Base-by-base conservation (phyloP, 2,329 filamentous ascomycete genomes). In the Penicillium crustosum region DNA sequence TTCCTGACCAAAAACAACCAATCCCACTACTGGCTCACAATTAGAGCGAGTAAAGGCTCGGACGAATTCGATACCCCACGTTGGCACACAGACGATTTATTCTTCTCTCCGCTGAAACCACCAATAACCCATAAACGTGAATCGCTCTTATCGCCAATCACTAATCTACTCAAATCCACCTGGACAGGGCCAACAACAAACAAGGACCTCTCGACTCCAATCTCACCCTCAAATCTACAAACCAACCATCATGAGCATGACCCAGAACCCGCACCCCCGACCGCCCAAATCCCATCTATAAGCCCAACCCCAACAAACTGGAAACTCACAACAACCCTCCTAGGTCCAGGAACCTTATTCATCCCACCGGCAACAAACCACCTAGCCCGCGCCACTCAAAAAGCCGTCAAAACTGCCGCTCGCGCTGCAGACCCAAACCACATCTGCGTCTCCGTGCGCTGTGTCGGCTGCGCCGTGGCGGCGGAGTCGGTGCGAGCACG, bases 61-160 rank as follows among this genome's bases (percentile, higher is more conserved):
- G 44, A 62, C 33, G 78, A 81, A 27, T 82, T 75, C 63, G 75
- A 82, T 60, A 68, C 61, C 10, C 76, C 77, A 0, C 68, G 80
- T 47, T 82, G 80, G 80, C 80, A 82, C 58, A 78, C 78, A 0
- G 80, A 82, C 59, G 79, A 82, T 55, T 66, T 79, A 17, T 82
- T 82, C 66, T 82, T 74, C 51, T 59, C 61, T 3, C 61, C 63
- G 58, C 48, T 49, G 57, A 23, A 55, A 50, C 7, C 59, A 57
- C 4, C 63, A 65, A 12, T 55, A 56, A 25, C 56, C 66, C 1
- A 35, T 17, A 6, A 63, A 45, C 45, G 49, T 52, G 35, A 48
- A 56, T 44, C 33, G 10, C 41, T 36, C 31, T 33, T 58, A 6
- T 48, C 45, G 17, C 25, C 15, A 33, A 36, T 29, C 36, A 55